A percentile compares a stretch with the other conserved stretches of the same genome.
Conservation (phyloP, 2,329 filamentous ascomycete species). For the Phyllosticta citriasiana region DNA sequence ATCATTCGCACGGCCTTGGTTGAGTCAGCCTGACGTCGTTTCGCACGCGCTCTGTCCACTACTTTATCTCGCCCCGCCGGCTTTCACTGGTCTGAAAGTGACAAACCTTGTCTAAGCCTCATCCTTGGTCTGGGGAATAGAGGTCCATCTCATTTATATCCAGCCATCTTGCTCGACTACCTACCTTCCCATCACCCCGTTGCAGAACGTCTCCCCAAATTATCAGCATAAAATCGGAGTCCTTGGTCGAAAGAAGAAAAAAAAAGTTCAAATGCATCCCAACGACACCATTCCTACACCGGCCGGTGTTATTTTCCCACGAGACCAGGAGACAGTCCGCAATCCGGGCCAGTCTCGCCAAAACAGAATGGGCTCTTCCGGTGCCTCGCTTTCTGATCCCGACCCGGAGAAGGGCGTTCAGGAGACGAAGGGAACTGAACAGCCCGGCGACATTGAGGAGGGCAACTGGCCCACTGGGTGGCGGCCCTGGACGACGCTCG, state of each 20-base stretch:
- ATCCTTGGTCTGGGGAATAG: not conserved
- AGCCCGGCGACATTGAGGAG: not conserved
- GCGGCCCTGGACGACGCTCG: slow-evolving; percentile 34
- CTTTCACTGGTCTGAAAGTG: not conserved
- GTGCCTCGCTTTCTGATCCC: not conserved
- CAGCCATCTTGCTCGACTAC: not conserved
- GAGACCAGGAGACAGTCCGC: not conserved
- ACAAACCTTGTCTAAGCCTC: not conserved
- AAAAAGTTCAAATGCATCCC: not conserved
- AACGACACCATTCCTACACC: not conserved
- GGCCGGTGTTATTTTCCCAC: not conserved
- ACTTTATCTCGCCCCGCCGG: not conserved
- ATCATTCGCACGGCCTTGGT: not conserved
- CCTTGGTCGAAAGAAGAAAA: not conserved
- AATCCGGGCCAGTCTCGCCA: not conserved
- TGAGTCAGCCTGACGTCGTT: not conserved
- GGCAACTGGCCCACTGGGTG: slow-evolving; percentile 34
- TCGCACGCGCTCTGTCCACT: not conserved
- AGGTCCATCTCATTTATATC: not conserved
- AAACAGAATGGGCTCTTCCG: not conserved
- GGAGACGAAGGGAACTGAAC: not conserved
- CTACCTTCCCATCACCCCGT: not conserved
- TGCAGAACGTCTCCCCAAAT: not conserved
- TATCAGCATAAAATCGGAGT: not conserved
- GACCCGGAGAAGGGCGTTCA: not conserved